phyloP scores from a whole-genome alignment of 352 stramenopile genomes.

The Globisporangium polare region DNA sequence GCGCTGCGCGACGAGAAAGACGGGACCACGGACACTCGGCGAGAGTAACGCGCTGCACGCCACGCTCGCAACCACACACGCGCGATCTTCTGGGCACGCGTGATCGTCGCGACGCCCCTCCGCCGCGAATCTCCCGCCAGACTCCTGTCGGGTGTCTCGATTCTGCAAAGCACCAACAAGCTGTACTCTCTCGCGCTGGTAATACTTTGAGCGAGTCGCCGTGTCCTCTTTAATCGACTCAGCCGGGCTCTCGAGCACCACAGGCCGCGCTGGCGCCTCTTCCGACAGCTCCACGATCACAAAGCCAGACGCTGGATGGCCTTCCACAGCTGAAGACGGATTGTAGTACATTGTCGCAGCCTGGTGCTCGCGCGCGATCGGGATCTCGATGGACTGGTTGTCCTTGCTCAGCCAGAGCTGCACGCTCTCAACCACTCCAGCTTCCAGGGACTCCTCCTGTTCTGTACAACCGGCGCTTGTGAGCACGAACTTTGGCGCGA shows the following conservation, averaged over 20 bases:
- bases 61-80: background rate
- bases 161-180: background rate
- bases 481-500: constrained; percentile 4
- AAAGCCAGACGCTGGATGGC: background rate
- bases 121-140: background rate
- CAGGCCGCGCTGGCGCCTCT: background rate
- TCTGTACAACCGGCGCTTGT: background rate
- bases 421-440: background rate
- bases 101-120: background rate
- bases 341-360: background rate
- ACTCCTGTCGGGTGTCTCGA: background rate
- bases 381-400: background rate
- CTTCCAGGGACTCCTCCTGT: background rate
- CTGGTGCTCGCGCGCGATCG: background rate
- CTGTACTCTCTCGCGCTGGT: background rate
- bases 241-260: background rate
- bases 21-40: background rate
- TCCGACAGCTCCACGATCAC: background rate
- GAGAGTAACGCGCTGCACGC: background rate
- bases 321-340: background rate
- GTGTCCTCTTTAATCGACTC: background rate
- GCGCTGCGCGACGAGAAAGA: background rate
- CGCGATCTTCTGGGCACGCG: background rate
- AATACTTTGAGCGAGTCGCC: background rate
- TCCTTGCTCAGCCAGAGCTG: background rate